phyloP scores from a whole-genome alignment of 805 yeast species.

The Ascoidea asiatica region DNA sequence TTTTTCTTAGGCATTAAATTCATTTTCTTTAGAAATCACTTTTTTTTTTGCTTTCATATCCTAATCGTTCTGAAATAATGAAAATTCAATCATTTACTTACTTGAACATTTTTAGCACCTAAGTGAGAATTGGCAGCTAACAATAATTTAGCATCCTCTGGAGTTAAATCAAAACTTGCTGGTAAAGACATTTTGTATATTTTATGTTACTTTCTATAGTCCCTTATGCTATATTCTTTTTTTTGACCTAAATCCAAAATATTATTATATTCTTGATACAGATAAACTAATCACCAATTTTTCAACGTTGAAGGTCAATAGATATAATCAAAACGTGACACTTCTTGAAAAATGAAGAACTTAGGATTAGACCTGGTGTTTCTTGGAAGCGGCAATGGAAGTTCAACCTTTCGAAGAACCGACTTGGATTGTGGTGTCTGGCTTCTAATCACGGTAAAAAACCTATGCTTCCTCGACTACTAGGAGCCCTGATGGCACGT shows the following conservation, averaged over 20 bases:
- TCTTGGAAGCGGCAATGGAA: no score
- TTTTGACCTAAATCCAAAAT: background rate
- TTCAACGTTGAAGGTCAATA: no score
- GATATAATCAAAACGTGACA: no score
- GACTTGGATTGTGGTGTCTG: no score
- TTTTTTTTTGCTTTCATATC: background rate
- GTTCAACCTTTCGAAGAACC: no score
- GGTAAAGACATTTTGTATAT: constrained; percentile 56
- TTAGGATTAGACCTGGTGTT: no score
- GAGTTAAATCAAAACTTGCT: constrained; percentile 84
- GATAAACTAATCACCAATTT: no score
- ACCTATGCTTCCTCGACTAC: no score
- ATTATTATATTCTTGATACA: background rate
- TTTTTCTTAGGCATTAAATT: background rate
- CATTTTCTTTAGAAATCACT: constrained; percentile 1
- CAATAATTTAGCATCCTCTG: constrained; percentile 97
- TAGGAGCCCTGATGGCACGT: no score
- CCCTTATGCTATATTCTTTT: background rate
- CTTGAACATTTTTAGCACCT: constrained; percentile 99
- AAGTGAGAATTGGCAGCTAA: constrained; percentile 99
- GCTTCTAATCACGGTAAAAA: no score
- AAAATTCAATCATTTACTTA: constrained; percentile 30
- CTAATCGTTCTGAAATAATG: no score
- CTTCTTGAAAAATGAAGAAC: no score
- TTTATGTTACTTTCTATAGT: background rate